Percentiles rank a stretch among this genome's conserved stretches.
These are phyloP conservation scores for Lumnitzera racemosa DNA, from an alignment of 345 rosid genomes.

Conservation along the genomic window DNA sequence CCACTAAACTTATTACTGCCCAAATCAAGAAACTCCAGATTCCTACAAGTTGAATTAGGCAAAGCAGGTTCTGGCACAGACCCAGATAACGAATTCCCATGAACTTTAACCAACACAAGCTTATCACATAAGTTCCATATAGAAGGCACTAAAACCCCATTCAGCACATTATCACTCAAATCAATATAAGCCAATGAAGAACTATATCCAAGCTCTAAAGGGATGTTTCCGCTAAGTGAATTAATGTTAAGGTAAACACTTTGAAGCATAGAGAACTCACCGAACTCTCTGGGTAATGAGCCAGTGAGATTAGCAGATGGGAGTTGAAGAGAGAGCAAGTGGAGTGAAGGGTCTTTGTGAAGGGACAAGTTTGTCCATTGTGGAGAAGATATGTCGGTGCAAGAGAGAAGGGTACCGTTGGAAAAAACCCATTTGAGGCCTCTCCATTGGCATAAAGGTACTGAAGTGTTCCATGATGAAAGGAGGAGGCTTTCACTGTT, in stretches of 20 bases:
- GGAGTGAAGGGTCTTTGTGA: conserved; percentile 64
- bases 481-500: conserved; percentile 67
- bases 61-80: conserved; percentile 69
- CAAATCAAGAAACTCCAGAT: conserved; percentile 69
- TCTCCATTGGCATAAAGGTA: conserved; percentile 95
- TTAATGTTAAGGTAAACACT: conserved; percentile 75
- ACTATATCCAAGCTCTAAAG: conserved; percentile 91
- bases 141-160: conserved; percentile 73
- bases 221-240: conserved; percentile 67
- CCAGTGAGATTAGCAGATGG: conserved; percentile 98
- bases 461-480: conserved; percentile 83
- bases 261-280: conserved; percentile 81
- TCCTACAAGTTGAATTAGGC: conserved; percentile 65
- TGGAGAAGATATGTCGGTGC: conserved; percentile 53
- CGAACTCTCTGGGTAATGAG: conserved; percentile 80
- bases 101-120: conserved; percentile 58
- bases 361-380: conserved; percentile 67
- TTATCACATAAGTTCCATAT: conserved; percentile 89
- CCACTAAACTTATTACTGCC: conserved; percentile 77
- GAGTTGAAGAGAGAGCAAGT: conserved; percentile 70
- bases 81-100: conserved; percentile 63
- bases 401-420: conserved; percentile 50
- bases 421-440: conserved; percentile 92
- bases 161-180: conserved; percentile 52
- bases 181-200: conserved; percentile 76